Evolutionary conservation across 75 land plant genomes (phyloP).

Genomic region (Selaginella tamariscina): DNA sequence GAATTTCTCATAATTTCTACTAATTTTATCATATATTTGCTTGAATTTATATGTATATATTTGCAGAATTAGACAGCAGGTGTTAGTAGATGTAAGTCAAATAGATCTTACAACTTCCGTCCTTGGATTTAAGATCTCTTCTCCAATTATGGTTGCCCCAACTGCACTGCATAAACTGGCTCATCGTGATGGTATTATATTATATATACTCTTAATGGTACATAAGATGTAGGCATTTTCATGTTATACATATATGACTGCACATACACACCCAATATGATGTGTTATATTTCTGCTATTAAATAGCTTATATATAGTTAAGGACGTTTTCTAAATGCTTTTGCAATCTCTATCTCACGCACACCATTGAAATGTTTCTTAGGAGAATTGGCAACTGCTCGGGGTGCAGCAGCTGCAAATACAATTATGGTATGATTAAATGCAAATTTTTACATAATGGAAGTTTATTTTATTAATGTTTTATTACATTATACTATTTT

Average conservation of each 20-base stretch:
- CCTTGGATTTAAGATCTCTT: constrained; percentile 48
- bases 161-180: constrained; percentile 67
- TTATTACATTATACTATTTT: not conserved
- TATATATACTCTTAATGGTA: too few species aligned
- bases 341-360: constrained; percentile 69
- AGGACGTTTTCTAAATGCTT: too few species aligned
- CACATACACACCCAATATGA: too few species aligned
- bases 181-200: constrained; percentile 54
- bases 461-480: not conserved
- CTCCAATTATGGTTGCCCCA: constrained; percentile 88
- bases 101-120: constrained; percentile 55
- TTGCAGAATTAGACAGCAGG: constrained; percentile 56
- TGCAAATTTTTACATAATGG: not conserved
- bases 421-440: constrained; percentile 58
- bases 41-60: too few species aligned
- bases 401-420: constrained; percentile 60
- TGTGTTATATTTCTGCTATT: not conserved
- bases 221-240: too few species aligned
- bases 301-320: too few species aligned
- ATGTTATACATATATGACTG: too few species aligned
- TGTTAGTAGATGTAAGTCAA: constrained; percentile 67
- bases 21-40: too few species aligned
- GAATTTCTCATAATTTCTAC: too few species aligned
- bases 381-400: constrained; percentile 95
- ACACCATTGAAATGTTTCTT: constrained; percentile 37